These are phyloP conservation scores for Xylariaceae sp. DNA, from an alignment of 2,329 filamentous ascomycete genomes.

Conservation along the genomic window DNA sequence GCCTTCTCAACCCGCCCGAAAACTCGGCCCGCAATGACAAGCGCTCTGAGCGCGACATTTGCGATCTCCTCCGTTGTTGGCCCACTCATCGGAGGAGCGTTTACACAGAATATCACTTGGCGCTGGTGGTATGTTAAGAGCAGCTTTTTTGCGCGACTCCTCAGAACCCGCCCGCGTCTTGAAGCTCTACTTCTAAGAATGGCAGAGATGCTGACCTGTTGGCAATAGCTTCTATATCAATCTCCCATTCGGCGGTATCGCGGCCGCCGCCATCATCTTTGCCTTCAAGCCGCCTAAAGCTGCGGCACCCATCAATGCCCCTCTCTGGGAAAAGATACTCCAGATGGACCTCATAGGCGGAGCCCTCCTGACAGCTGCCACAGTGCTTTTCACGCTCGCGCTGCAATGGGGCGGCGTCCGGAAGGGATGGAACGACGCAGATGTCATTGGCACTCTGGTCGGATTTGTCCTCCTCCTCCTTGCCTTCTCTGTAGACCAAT, in stretches of 20 bases:
- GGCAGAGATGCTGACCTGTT: no score
- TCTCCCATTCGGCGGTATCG: slow-evolving; percentile 28
- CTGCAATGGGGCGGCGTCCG: slow-evolving; percentile 39
- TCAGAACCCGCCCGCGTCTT: neutral
- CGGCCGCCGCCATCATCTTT: slow-evolving; percentile 2
- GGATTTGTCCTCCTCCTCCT: slow-evolving; percentile 25
- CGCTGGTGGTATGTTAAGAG: slow-evolving; percentile 27
- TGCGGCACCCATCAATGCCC: slow-evolving; percentile 16
- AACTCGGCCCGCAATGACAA: neutral
- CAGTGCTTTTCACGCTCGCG: slow-evolving; percentile 41
- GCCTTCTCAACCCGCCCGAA: slow-evolving; percentile 20
- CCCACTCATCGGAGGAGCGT: slow-evolving; percentile 10
- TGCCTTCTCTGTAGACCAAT: slow-evolving; percentile 32
- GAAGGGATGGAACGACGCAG: slow-evolving; percentile 35
- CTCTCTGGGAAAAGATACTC: no score
- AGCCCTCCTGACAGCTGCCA: slow-evolving; percentile 37
- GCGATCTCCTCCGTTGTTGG: neutral
- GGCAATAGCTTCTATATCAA: slow-evolving; percentile 33
- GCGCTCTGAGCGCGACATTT: neutral
- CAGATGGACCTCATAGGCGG: slow-evolving; percentile 27
- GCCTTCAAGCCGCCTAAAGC: slow-evolving; percentile 18
- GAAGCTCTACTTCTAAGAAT: no score
- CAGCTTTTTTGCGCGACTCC: neutral
- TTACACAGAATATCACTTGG: slow-evolving; percentile 26
- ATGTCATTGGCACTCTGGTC: slow-evolving; percentile 33